A percentile compares a stretch with the other conserved stretches of the same genome.
These are phyloP conservation scores for Exophiala sideris DNA, from an alignment of 2,329 filamentous ascomycete genomes.

Conservation along the genomic window DNA sequence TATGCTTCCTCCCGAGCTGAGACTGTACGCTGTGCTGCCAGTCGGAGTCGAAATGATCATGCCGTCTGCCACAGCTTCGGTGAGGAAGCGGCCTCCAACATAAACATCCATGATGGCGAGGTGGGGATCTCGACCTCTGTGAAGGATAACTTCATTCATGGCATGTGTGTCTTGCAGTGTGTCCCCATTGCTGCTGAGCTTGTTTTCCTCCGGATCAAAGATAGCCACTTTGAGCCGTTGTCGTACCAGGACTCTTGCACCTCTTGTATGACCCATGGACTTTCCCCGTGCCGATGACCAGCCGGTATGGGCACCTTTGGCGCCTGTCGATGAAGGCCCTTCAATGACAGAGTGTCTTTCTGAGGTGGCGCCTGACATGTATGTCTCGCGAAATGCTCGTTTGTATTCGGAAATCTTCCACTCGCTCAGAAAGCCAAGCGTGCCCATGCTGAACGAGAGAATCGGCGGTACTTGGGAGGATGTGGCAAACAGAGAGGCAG, in stretches of 20 bases:
- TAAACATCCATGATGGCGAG: slow-evolving; percentile 88
- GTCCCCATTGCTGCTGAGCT: slow-evolving; percentile 35
- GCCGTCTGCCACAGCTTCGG: slow-evolving; percentile 90
- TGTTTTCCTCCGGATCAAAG: slow-evolving; percentile 63
- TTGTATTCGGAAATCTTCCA: slow-evolving; percentile 96
- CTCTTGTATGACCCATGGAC: slow-evolving; percentile 70
- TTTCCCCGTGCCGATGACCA: slow-evolving; percentile 78
- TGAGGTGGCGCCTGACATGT: slow-evolving; percentile 68
- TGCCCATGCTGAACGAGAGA: slow-evolving; percentile 94
- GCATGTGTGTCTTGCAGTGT: slow-evolving; percentile 58
- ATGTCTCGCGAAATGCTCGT: slow-evolving; percentile 85
- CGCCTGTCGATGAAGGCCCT: slow-evolving; percentile 38
- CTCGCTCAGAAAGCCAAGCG: slow-evolving; percentile 88
- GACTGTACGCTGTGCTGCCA: slow-evolving; percentile 88
- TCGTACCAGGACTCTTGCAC: slow-evolving; percentile 77
- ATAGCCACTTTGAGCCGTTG: slow-evolving; percentile 84
- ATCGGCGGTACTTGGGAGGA: slow-evolving; percentile 81
- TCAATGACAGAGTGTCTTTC: slow-evolving; percentile 44
- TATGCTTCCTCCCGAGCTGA: slow-evolving; percentile 90
- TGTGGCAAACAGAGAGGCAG: slow-evolving; percentile 80
- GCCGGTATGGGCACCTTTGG: slow-evolving; percentile 37
- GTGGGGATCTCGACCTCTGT: slow-evolving; percentile 85
- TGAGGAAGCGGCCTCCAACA: slow-evolving; percentile 83
- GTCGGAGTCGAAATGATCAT: slow-evolving; percentile 93
- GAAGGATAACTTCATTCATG: slow-evolving; percentile 93